phyloP scores from a whole-genome alignment of 202 grass and related monocot species.

The Bolboschoenoplectus hybrid region DNA sequence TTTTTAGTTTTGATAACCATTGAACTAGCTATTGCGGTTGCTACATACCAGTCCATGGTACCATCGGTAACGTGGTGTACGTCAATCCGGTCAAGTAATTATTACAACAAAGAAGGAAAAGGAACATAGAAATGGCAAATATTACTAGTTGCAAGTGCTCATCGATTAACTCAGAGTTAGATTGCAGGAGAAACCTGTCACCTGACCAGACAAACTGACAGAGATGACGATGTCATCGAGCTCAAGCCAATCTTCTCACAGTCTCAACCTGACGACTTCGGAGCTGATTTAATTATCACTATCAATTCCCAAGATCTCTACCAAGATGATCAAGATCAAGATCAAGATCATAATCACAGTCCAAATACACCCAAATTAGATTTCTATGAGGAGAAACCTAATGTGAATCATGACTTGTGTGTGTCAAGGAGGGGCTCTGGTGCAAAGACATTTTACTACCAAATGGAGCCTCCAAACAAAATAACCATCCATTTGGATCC shows the following conservation, averaged over 20 bases:
- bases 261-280: slow-evolving; percentile 83
- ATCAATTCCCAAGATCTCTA: slow-evolving; percentile 33
- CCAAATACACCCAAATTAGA: slow-evolving; percentile 49
- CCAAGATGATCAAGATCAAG: slow-evolving; percentile 1
- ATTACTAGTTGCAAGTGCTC: not conserved
- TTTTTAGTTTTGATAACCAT: too few relatives aligned
- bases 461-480: slow-evolving; percentile 61
- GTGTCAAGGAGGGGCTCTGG: slow-evolving; percentile 55
- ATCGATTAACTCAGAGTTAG: slow-evolving; percentile 68
- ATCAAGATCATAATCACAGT: slow-evolving; percentile 38
- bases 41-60: too few relatives aligned
- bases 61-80: not conserved
- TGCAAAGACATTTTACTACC: slow-evolving; percentile 71
- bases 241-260: slow-evolving; percentile 84
- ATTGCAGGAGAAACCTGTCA: slow-evolving; percentile 88
- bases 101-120: not conserved
- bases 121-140: too few relatives aligned
- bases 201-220: slow-evolving; percentile 44
- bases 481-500: slow-evolving; percentile 74
- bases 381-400: slow-evolving; percentile 66
- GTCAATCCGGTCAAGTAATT: not conserved
- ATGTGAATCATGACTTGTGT: slow-evolving; percentile 66
- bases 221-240: slow-evolving; percentile 45
- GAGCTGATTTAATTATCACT: slow-evolving; percentile 48
- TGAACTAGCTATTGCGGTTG: too few relatives aligned